These are phyloP conservation scores for Aleurites moluccanus DNA, from an alignment of 441 rosid species.

Conservation along the genomic window DNA sequence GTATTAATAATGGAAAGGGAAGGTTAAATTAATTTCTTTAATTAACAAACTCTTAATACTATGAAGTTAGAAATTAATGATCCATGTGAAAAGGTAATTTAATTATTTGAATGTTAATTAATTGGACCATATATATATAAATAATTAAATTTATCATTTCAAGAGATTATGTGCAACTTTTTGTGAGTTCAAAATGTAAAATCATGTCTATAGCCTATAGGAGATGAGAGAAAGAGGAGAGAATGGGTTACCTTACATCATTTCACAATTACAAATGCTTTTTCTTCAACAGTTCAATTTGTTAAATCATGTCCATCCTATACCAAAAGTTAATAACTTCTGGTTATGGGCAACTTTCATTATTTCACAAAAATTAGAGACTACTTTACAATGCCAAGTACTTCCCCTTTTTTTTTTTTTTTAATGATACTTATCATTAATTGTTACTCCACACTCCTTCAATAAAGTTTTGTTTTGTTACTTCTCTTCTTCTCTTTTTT, in stretches of 20 bases:
- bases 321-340: conserved; percentile 2
- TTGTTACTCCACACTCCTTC: background rate
- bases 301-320: conserved; percentile 13
- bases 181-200: conserved; percentile 23
- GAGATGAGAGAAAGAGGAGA: background rate
- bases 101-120: background rate
- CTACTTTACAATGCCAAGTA: background rate
- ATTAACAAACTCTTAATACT: background rate
- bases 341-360: conserved; percentile 1
- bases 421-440: background rate
- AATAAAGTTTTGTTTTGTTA: too few relatives aligned
- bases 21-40: too few relatives aligned
- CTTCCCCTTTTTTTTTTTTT: background rate
- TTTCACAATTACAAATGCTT: background rate
- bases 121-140: background rate
- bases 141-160: background rate
- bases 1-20: background rate
- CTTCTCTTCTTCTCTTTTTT: too few relatives aligned
- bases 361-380: conserved; percentile 1
- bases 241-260: conserved; percentile 13
- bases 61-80: background rate
- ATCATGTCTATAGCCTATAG: conserved; percentile 18
- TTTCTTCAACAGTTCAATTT: background rate
- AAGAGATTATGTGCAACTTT: conserved; percentile 11
- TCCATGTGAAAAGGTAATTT: conserved; percentile 6